Evolutionary conservation across 371 early-diverging fungal species (phyloP), one percentile per base, ranked within the genome.

Genomic region (Rhizopus stolonifer): DNA sequence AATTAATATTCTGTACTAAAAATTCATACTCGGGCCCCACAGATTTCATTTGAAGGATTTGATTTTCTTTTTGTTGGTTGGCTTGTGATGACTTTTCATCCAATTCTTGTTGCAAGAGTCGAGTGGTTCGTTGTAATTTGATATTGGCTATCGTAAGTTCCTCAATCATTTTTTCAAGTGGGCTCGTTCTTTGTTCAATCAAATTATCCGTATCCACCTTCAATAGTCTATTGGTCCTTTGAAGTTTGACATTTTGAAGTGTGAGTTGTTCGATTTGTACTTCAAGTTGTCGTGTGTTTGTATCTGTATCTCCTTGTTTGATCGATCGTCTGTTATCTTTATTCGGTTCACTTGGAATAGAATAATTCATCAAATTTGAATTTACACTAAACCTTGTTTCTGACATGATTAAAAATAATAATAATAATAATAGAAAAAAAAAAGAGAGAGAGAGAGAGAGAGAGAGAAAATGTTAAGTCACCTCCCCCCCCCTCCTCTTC

Each of bases 21-120:
- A 67, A 78, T 43, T 78, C 79, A 52, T 78, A 78, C 46, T 78
- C 79, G 38, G 79, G 79, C 6, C 79, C 79, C 11, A 74, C 75
- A 8, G 58, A 60, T 52, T 74, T 74, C 73, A 78, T 74, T 34
- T 65, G 53, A 14, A 64, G 43, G 19, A 78, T 70, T 32, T 72
- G 72, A 21, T 78, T 69, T 34, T 63, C 50, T 44, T 65, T 58
- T 10, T 55, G 42, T 17, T 46, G 45, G 50, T 56, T 52, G 14
- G 52, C 14, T 36, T 64, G 46, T 7, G 25, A 31, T 3, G 62
- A 48, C 51, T 72, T 78, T 33, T 74, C 74, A 2, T 78, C 67
- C 4, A 74, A 32, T 19, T 78, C 79, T 44, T 63, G 60, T 23
- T 74, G 72, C 21, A 74, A 46, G 32, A 78, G 25, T 17, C 73